Evolutionary conservation across 2,329 filamentous ascomycete species (phyloP), one percentile per base, ranked within the genome.

Genomic region (Aspergillus amoenus): DNA sequence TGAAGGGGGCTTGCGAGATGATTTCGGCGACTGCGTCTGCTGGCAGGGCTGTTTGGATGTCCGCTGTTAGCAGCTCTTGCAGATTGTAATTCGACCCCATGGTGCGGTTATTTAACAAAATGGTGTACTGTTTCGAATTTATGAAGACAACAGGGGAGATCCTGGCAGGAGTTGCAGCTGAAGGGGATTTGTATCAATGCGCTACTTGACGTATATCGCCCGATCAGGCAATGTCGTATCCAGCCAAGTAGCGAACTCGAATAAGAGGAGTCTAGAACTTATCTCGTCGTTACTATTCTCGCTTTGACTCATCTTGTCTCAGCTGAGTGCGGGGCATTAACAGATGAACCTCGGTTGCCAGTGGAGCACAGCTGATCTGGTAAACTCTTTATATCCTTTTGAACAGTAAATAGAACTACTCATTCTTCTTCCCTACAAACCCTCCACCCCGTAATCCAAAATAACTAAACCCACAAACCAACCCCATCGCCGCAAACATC

Each of bases 1-100:
- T 58, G 39, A 70, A 71, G 1, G 68, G 68, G 3, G 67, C 62
- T 21, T 63, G 58, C 5, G 65, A 68, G 32, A 62, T 62, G 52
- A 70, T 65, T 41, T 61, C 61, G 3, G 61, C 50, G 15, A 66
- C 62, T 1, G 59, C 56, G 3, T 61, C 53, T 9, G 56, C 42
- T 1, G 68, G 67, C 3, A 71, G 68, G 2, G 64, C 55, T 0
- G 53, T 62, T 30, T 53, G 53, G 56, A 70, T 66, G 37, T 69
- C 64, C 30, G 66, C 66, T 37, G 63, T 49, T 13, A 70, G 53
- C 30, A 66, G 59, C 32, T 65, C 52, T 41, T 45, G 58, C 12
- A 68, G 44, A 32, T 63, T 59, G 15, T 65, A 58, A 7, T 61
- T 30, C 8, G 30, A 3, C 5, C 18, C 15, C 32, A 32, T 51